These are phyloP conservation scores for Calonectria henricotiae DNA, from an alignment of 2,329 filamentous ascomycete genomes.

Conservation along the genomic window DNA sequence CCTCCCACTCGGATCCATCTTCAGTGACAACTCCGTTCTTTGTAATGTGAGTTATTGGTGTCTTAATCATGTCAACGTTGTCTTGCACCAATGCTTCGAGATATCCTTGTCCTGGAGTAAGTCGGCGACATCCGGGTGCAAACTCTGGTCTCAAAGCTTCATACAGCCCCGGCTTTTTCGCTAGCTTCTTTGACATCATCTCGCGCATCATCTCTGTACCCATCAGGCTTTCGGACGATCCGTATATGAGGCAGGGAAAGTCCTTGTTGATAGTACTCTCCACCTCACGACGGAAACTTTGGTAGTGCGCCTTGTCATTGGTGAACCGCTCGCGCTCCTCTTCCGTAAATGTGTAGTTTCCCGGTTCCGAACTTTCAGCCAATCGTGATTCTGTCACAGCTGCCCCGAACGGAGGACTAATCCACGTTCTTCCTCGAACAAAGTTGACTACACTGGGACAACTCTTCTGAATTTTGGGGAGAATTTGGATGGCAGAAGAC, in stretches of 20 bases:
- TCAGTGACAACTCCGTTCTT: neutral
- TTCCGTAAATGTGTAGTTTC: constrained; percentile 11
- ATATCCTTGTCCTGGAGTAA: constrained; percentile 4
- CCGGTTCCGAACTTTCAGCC: constrained; percentile 1
- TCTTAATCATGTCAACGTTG: constrained; percentile 16
- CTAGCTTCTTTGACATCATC: constrained; percentile 13
- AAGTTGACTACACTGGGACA: constrained; percentile 7
- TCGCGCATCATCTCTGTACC: neutral
- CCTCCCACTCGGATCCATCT: neutral
- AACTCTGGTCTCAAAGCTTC: constrained; percentile 2
- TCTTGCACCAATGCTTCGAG: constrained; percentile 12
- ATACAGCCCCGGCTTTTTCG: constrained; percentile 9
- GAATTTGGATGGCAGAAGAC: constrained; percentile 9
- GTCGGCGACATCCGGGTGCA: constrained; percentile 5
- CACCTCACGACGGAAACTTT: constrained; percentile 4
- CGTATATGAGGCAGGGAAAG: neutral
- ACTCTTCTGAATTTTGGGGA: constrained; percentile 8
- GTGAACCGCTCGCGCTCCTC: constrained; percentile 4
- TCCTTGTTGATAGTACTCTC: constrained; percentile 8
- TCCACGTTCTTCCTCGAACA: constrained; percentile 13
- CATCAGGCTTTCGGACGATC: neutral
- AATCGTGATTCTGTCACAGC: neutral
- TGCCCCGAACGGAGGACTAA: neutral
- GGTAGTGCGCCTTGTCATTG: constrained; percentile 7
- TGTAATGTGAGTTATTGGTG: neutral